These are phyloP conservation scores for Begonia loranthoides DNA, from an alignment of 306 rosid genomes.

Conservation along the genomic window DNA sequence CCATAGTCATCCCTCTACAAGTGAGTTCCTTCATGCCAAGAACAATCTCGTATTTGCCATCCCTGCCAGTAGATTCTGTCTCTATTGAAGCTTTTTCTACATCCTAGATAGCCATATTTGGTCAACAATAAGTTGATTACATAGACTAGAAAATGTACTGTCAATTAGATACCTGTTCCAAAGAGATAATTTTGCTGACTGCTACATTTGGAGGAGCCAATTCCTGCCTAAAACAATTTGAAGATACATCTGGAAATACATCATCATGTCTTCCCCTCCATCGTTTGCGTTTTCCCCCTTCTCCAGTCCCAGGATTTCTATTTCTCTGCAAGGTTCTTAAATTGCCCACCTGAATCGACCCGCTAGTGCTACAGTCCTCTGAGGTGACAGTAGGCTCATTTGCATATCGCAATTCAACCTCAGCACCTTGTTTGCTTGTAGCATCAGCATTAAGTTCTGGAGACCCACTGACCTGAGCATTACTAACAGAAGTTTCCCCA, in stretches of 20 bases:
- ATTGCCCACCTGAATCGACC: conserved; percentile 49
- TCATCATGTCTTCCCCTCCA: conserved; percentile 93
- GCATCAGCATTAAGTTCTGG: conserved; percentile 71
- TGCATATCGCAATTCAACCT: conserved; percentile 55
- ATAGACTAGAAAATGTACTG: conserved; percentile 8
- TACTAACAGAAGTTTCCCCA: conserved; percentile 66
- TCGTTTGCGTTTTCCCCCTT: conserved; percentile 83
- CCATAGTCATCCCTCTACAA: conserved; percentile 80
- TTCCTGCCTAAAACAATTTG: conserved; percentile 36
- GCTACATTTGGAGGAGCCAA: conserved; percentile 23
- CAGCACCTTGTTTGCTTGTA: conserved; percentile 47
- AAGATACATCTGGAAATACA: conserved; percentile 26
- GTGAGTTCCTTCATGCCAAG: conserved; percentile 87
- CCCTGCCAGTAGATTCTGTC: conserved; percentile 28
- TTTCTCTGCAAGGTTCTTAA: conserved; percentile 37
- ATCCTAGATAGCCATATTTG: conserved; percentile 32
- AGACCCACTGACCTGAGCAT: conserved; percentile 41
- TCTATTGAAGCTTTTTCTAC: conserved; percentile 30
- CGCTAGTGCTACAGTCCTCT: conserved; percentile 96
- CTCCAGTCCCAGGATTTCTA: conserved; percentile 48
- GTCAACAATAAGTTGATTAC: conserved; percentile 12
- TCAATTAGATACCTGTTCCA: conserved; percentile 52
- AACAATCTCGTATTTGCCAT: conserved; percentile 68
- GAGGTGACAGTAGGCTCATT: conserved; percentile 42
- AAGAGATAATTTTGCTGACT: conserved; percentile 20